Percentiles rank a stretch among this genome's conserved stretches.
Evolutionary conservation across 768 basidiomycete genomes (phyloP).

Genomic region (Phanerodontia chrysosporium): DNA sequence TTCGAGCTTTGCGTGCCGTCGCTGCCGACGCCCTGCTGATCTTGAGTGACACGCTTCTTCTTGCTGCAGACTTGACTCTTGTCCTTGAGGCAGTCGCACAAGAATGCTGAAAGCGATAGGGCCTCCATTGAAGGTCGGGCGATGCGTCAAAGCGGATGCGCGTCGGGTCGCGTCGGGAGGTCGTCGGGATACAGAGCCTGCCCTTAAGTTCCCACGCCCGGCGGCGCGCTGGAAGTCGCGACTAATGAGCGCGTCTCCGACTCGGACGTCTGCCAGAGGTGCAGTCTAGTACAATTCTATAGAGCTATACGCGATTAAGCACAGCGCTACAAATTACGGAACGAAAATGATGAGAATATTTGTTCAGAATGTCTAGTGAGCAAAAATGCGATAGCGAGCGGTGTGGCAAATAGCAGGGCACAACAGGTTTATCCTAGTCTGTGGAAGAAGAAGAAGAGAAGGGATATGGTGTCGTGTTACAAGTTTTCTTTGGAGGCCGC

Average conservation of each 20-base stretch:
- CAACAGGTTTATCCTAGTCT: neutral
- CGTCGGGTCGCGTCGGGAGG: neutral
- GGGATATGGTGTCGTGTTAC: neutral
- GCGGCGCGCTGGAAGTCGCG: no score
- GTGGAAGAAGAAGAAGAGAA: neutral
- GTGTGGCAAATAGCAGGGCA: neutral
- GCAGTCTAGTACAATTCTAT: no score
- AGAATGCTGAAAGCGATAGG: neutral
- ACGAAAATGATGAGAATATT: no score
- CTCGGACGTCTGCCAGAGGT: no score
- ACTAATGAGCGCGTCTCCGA: no score
- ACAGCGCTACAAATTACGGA: no score
- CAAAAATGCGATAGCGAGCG: no score
- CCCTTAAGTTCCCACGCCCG: neutral
- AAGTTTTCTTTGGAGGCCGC: neutral
- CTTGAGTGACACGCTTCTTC: neutral
- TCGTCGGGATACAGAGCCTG: neutral
- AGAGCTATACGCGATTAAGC: no score
- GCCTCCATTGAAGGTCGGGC: neutral
- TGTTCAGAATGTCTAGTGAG: no score
- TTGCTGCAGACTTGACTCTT: neutral
- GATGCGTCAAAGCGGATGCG: neutral
- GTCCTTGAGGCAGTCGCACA: neutral
- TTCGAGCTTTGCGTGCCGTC: neutral
- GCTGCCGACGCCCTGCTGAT: neutral